Conservation (phyloP, 192 early-diverging fungal genomes). For the Mycoemilia scoparia region DNA sequence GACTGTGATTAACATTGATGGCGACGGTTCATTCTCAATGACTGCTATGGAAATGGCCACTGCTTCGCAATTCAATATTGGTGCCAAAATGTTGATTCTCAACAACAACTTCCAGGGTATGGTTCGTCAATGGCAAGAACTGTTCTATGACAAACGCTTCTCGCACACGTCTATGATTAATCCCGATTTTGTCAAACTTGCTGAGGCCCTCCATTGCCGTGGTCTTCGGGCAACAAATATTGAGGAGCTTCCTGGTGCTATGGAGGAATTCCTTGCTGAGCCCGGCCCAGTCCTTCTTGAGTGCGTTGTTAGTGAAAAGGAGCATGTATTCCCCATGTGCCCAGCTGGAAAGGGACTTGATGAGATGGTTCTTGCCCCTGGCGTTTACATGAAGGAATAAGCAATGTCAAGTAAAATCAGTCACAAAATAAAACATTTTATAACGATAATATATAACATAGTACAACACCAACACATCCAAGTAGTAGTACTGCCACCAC, state of each 20-base stretch:
- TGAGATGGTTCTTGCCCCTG: slow-evolving; percentile 52
- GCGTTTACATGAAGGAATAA: no score
- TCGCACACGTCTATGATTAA: slow-evolving; percentile 88
- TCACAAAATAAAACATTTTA: no score
- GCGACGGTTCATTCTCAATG: slow-evolving; percentile 97
- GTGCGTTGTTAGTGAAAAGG: slow-evolving; percentile 71
- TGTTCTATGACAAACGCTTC: slow-evolving; percentile 95
- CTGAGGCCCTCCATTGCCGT: slow-evolving; percentile 83
- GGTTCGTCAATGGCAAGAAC: slow-evolving; percentile 87
- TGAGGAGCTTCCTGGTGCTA: slow-evolving; percentile 66
- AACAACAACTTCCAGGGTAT: slow-evolving; percentile 99
- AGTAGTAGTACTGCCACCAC: no score
- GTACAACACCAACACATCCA: no score
- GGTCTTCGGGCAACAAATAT: slow-evolving; percentile 68
- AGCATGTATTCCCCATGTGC: slow-evolving; percentile 96
- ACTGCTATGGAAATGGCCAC: slow-evolving; percentile 97
- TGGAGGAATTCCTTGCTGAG: slow-evolving; percentile 76
- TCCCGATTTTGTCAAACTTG: slow-evolving; percentile 95
- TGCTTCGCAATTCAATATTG: slow-evolving; percentile 92
- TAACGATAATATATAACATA: no score
- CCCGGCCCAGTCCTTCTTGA: slow-evolving; percentile 81
- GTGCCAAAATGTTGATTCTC: slow-evolving; percentile 86
- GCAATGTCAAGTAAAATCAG: no score
- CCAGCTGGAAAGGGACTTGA: slow-evolving; percentile 84
- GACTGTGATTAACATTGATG: slow-evolving; percentile 96